Percentiles rank a stretch among this genome's conserved stretches.
Evolutionary conservation across 2,329 filamentous ascomycete genomes (phyloP).

Genomic region (Diaporthe helianthi): DNA sequence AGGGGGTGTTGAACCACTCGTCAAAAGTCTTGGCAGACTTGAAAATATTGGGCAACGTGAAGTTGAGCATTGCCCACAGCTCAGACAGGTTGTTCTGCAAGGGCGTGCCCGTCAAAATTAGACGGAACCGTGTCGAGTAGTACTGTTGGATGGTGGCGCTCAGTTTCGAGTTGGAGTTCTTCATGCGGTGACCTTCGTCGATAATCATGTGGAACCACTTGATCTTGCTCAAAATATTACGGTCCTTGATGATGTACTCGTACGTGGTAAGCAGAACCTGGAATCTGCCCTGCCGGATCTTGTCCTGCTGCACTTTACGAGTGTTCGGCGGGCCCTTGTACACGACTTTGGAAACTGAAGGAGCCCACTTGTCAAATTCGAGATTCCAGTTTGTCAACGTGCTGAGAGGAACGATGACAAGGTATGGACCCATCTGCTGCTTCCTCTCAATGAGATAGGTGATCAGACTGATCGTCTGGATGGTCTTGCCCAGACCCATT

Average conservation of each 20-base stretch:
- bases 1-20: constrained; percentile 99
- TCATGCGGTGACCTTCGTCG: constrained; percentile 99
- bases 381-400: constrained; percentile 98
- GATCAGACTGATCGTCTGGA: constrained; percentile 97
- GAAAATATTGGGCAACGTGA: constrained; percentile 97
- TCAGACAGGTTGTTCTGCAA: constrained; percentile 97
- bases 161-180: constrained; percentile 95
- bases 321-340: constrained; percentile 94
- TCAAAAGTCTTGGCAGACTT: constrained; percentile 99
- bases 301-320: constrained; percentile 89
- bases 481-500: constrained; percentile 99
- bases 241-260: constrained; percentile 99
- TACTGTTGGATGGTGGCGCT: constrained; percentile 94
- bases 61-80: constrained; percentile 97
- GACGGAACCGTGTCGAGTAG: constrained; percentile 91
- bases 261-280: constrained; percentile 97
- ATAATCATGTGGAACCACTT: constrained; percentile 99
- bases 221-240: constrained; percentile 93
- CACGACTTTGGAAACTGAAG: constrained; percentile 82
- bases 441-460: constrained; percentile 98
- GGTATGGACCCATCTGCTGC: constrained; percentile 86
- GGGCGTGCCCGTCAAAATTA: constrained; percentile 96
- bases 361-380: constrained; percentile 99
- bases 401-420: constrained; percentile 96
- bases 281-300: constrained; percentile 93